These are phyloP conservation scores for Candida sp. DNA, from an alignment of 1,139 yeast genomes.

Conservation along the genomic window DNA sequence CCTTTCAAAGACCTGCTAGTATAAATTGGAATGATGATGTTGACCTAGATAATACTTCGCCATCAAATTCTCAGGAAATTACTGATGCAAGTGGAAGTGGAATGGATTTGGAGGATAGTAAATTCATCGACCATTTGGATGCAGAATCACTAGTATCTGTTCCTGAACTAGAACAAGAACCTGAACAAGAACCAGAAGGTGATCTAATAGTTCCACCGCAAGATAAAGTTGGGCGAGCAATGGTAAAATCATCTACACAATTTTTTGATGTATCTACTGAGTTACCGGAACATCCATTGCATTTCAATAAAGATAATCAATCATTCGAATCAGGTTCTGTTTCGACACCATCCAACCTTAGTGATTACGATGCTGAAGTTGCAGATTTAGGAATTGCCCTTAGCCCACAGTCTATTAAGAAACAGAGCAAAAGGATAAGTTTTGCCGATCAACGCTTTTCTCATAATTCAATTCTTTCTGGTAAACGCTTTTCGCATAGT, in stretches of 20 bases:
- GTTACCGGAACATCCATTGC: conserved; percentile 6
- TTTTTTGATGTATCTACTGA: conserved; percentile 18
- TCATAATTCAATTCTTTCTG: conserved; percentile 20
- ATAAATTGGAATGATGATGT: conserved; percentile 46
- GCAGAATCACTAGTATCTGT: background rate
- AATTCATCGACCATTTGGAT: background rate
- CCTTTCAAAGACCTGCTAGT: conserved; percentile 42
- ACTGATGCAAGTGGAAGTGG: background rate
- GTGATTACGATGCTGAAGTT: conserved; percentile 40
- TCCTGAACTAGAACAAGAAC: background rate
- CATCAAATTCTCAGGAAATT: conserved; percentile 2
- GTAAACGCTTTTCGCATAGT: too few species aligned
- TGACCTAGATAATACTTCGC: conserved; percentile 23
- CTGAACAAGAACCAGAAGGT: background rate
- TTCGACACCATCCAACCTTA: conserved; percentile 40
- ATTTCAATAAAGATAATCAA: conserved; percentile 4
- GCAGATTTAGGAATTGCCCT: conserved; percentile 44
- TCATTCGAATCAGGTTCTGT: conserved; percentile 25
- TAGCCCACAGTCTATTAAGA: conserved; percentile 35
- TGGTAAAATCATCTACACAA: conserved; percentile 13
- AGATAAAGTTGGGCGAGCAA: background rate
- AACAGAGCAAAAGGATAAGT: conserved; percentile 23
- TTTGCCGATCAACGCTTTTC: conserved; percentile 16
- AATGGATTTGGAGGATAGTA: background rate
- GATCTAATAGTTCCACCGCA: background rate